Conservation (phyloP, 2,329 filamentous ascomycete species). For the Stachybotrys echinatus region DNA sequence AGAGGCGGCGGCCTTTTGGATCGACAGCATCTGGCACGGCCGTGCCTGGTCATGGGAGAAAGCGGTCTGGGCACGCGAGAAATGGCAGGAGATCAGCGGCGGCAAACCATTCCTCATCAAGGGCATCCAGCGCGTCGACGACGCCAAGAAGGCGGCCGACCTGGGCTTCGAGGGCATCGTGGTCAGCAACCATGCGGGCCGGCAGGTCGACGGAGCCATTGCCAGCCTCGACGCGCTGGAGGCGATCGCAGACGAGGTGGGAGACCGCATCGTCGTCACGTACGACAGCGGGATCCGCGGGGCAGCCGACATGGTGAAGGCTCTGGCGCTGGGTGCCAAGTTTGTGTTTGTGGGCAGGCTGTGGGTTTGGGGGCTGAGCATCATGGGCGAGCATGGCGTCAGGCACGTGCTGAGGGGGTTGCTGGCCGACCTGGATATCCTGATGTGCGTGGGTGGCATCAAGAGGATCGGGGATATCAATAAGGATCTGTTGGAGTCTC, state of each 20-base stretch:
- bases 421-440: slow-evolving; percentile 3
- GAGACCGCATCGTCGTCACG: slow-evolving; percentile 24
- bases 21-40: slow-evolving; percentile 59
- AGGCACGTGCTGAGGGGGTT: neutral
- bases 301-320: slow-evolving; percentile 56
- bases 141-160: slow-evolving; percentile 52
- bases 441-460: neutral
- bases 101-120: slow-evolving; percentile 57
- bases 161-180: slow-evolving; percentile 40
- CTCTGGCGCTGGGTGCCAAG: slow-evolving; percentile 50
- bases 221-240: slow-evolving; percentile 46
- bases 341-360: slow-evolving; percentile 55
- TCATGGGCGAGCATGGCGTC: slow-evolving; percentile 3
- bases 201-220: slow-evolving; percentile 40
- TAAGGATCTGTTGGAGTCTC: neutral
- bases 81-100: slow-evolving; percentile 53
- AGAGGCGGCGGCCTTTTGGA: slow-evolving; percentile 55
- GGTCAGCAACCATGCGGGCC: slow-evolving; percentile 56
- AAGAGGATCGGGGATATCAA: neutral
- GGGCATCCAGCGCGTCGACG: slow-evolving; percentile 55
- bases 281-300: slow-evolving; percentile 45
- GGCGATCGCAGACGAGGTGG: slow-evolving; percentile 34
- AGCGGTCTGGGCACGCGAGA: slow-evolving; percentile 53
- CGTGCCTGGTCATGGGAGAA: slow-evolving; percentile 59
- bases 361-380: slow-evolving; percentile 40